phyloP scores from a whole-genome alignment of 495 filamentous ascomycete genomes.

The Aspergillus cavernicola region DNA sequence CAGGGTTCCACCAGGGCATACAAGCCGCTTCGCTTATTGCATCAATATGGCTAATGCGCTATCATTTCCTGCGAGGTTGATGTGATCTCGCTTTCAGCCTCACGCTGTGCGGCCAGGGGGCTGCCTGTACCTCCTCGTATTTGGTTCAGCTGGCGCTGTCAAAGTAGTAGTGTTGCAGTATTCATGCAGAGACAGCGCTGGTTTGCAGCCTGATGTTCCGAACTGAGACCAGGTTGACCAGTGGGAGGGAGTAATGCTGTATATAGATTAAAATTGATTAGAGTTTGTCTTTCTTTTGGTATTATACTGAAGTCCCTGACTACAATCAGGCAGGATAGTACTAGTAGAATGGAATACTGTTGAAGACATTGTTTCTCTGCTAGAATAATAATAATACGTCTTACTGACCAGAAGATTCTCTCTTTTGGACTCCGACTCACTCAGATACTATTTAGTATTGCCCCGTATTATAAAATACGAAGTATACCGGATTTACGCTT shows the following conservation, averaged over 20 bases:
- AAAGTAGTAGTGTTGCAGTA: no score
- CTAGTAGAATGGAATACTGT: no score
- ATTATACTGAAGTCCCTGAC: no score
- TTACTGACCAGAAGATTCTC: no score
- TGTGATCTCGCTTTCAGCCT: slow-evolving; percentile 5
- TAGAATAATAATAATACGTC: no score
- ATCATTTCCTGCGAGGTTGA: neutral
- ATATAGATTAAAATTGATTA: neutral
- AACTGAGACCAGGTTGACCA: neutral
- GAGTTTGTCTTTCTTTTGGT: neutral
- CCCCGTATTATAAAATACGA: no score
- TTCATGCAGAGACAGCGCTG: neutral
- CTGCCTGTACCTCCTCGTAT: neutral
- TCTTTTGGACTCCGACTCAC: no score
- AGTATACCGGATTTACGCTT: neutral
- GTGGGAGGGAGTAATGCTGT: neutral
- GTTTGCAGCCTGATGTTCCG: neutral
- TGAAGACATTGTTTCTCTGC: no score
- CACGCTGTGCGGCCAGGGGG: neutral
- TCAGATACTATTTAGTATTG: no score
- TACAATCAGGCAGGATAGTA: no score
- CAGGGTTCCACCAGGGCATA: neutral
- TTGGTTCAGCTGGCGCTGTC: neutral
- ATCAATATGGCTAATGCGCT: neutral
- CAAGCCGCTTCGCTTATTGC: neutral